Percentiles rank a stretch among this genome's conserved stretches.
These are phyloP conservation scores for Spraguea lophii DNA, from an alignment of 371 early-diverging fungal species.

Conservation along the genomic window DNA sequence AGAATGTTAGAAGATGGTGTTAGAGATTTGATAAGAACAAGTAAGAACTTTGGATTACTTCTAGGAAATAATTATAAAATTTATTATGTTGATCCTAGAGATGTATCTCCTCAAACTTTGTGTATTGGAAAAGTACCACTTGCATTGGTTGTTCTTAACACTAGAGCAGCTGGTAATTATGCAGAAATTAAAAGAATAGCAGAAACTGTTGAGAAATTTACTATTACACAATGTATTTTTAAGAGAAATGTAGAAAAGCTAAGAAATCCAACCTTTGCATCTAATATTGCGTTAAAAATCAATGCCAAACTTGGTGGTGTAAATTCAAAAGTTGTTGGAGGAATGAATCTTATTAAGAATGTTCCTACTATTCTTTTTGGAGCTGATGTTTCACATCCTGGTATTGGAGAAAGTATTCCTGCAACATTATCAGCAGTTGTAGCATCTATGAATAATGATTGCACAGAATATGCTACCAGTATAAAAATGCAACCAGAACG, in stretches of 20 bases:
- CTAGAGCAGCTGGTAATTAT: conserved; percentile 47
- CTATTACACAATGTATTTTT: conserved; percentile 72
- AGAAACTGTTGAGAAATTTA: conserved; percentile 60
- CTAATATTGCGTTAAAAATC: conserved; percentile 62
- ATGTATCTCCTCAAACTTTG: neutral
- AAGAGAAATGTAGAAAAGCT: conserved; percentile 52
- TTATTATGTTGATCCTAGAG: neutral
- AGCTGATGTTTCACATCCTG: conserved; percentile 63
- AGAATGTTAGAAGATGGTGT: neutral
- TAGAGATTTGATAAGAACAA: neutral
- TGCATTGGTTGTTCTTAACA: conserved; percentile 16
- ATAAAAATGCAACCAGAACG: conserved; percentile 56
- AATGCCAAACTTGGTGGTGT: conserved; percentile 65
- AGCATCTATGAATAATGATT: conserved; percentile 62
- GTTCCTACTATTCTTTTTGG: conserved; percentile 66
- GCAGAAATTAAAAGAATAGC: conserved; percentile 72
- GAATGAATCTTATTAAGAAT: neutral
- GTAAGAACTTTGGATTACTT: neutral
- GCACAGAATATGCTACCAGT: conserved; percentile 49
- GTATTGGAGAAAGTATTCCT: conserved; percentile 42
- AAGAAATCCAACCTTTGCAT: conserved; percentile 52
- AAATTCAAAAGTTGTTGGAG: conserved; percentile 44
- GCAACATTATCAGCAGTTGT: conserved; percentile 72
- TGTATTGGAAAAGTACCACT: conserved; percentile 3
- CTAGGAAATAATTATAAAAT: conserved; percentile 1